Evolutionary conservation across 2,329 filamentous ascomycete genomes (phyloP), one percentile per base, ranked within the genome.

Genomic region (Intubia oerlemansii): DNA sequence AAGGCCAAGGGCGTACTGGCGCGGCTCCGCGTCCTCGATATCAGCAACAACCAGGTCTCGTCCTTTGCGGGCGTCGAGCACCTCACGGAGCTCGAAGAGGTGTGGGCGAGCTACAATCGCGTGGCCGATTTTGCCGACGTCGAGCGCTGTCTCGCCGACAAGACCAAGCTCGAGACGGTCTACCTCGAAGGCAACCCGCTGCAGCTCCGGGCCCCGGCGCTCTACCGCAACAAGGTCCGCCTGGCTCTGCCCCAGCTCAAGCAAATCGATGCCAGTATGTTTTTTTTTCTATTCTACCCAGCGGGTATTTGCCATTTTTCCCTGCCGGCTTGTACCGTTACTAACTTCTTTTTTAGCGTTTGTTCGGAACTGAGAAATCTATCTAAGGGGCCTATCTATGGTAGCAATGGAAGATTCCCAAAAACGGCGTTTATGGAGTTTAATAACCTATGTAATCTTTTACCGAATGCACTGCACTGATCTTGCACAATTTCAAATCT

Each of bases 181-280:
- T 98, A 98, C 47, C 90, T 98, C 39, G 88, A 98, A 47, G 84
- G 82, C 2, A 93, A 91, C 43, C 85, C 84, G 16, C 50, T 98
- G 41, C 88, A 98, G 53, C 59, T 70, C 35, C 64, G 62, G 31
- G 68, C 66, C 5, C 77, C 78, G n/a, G 78, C 79, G 1, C 52
- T 93, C 35, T 98, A 98, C 51, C 62, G 88, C 43, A 95, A 93
- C 53, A 98, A 98, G 54, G 70, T 98, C 24, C 65, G 75, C 34
- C 53, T 98, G 48, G 77, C 82, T 19, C 51, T 98, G 49, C 88
- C 88, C 32, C 76, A 88, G 49, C 57, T 98, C 29, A 66, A 66
- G 46, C 84, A 98, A 57, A 93, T 98, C 47, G 88, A 98, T 66
- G 88, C 88, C 34, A 90, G 85, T 93, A 60, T 69, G 82, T 79